Base-by-base conservation (phyloP, 1,284 basidiomycete genomes). In the Ustilago curta region DNA sequence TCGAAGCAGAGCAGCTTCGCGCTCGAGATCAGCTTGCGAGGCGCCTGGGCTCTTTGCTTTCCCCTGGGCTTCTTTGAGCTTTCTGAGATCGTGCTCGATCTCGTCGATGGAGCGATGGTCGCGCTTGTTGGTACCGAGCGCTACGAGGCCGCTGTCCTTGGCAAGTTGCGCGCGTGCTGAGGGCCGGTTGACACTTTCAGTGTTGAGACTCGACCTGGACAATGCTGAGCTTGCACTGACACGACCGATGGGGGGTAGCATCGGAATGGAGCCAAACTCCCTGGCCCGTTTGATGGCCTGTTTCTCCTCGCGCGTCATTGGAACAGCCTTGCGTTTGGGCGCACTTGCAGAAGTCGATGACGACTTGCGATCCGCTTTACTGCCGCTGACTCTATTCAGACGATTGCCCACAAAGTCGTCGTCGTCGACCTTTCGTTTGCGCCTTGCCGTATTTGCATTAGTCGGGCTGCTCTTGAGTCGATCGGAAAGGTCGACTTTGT, bases 241-340 rank as follows among this genome's bases (percentile, higher is more conserved):
- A 9, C 59, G 59, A 2, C 56, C 50, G 25, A 63, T 60, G n/a
- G 67, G 39, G 12, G 68, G 52, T 3, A 62, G 32, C 42, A 25
- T 56, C 11, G 69, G 61, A 2, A 73, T 37, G 8, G 59, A 48
- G 39, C 75, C 77, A 37, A 77, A 74, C 56, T 77, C 68, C 25
- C 65, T 66, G 6, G 63, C 67, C 14, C 63, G 54, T 35, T 64
- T 68, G 44, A 66, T 70, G 2, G 64, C 63, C 48, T 76, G 66
- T 68, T 79, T 76, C 42, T 79, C 77, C 50, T 79, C 77, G 19
- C 77, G 53, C 12, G 77, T 79, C 64, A 79, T 53, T 0, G 75
- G 69, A 3, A 69, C 43, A 0, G 73, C 39, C 29, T 65, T 69
- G 29, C 45, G 49, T 32, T 61, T 64, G 25, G 58, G 29, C 14